Evolutionary conservation across 305 asterid species (phyloP), one percentile per base, ranked within the genome.

Genomic region (Stenogyne calaminthoides): DNA sequence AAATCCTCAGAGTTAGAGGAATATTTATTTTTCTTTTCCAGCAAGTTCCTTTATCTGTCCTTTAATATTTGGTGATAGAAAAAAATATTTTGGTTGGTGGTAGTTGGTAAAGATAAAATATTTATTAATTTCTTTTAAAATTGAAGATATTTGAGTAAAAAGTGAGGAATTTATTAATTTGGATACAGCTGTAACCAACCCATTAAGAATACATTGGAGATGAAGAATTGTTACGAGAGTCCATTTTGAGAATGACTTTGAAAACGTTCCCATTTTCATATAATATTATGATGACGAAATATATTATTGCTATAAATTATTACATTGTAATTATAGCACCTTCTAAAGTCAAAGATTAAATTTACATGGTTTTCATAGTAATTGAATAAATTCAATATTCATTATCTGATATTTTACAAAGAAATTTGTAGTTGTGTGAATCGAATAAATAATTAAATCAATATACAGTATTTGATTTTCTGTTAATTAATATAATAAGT

Each of bases 171-270:
- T 71, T 64, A 77, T 34, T 55, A 12, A 2, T 74, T 80, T 80
- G 90, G 84, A 88, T 76, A 88, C 92, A 88, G 92, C 95, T 88
- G 95, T 85, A 82, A 76, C 79, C 89, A 86, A 76, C 80, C 72
- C 64, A 61, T 72, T 63, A 67, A 67, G 11, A 56, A 71, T 40
- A 55, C 49, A 70, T 72, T 60, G 5, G 74, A 61, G 62, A 70
- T 27, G 3, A 62, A 62, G 78, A 76, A 76, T 81, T 70, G 73
- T 81, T 77, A 65, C 25, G 37, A 60, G 76, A 75, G 37, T 71
- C 63, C 58, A 59, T 66, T 69, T 14, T 78, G 78, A 81, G 76
- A 58, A 69, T 69, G 80, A 82, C 89, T 73, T 82, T 78, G 71
- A n/a, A 20, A 60, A 70, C 63, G 6, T 60, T 52, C 42, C 22